These are phyloP conservation scores for Alternaria infectoria DNA, from an alignment of 2,329 filamentous ascomycete species.

Conservation along the genomic window DNA sequence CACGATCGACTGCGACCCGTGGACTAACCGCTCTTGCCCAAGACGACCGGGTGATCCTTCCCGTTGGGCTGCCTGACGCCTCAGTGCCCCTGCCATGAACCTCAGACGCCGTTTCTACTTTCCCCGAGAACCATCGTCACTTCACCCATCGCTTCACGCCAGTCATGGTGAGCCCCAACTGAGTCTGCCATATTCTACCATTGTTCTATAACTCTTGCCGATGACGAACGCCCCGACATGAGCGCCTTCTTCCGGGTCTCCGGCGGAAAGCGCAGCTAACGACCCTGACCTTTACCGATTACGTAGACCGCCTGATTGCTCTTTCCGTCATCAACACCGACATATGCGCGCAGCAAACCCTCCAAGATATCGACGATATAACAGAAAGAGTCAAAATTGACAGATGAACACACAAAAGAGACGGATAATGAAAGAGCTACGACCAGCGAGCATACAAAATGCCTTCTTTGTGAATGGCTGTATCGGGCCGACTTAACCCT, in stretches of 20 bases:
- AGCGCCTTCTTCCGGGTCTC: background rate
- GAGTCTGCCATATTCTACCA: background rate
- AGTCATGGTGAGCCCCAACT: background rate
- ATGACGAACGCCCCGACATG: background rate
- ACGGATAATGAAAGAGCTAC: background rate
- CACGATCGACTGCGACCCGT: background rate
- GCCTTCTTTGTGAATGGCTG: background rate
- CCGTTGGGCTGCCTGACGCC: background rate
- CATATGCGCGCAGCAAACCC: background rate
- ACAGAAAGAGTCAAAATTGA: background rate
- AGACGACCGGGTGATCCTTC: background rate
- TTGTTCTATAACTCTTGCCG: background rate
- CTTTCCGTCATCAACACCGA: background rate
- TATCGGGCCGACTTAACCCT: background rate
- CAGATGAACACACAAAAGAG: background rate
- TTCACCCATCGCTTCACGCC: background rate
- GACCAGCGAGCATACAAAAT: background rate
- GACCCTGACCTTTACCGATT: background rate
- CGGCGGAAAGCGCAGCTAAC: background rate
- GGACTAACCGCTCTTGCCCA: constrained; percentile 1
- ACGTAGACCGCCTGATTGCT: background rate
- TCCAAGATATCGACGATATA: background rate
- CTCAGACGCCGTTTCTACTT: background rate
- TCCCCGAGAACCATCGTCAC: background rate
- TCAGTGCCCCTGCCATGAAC: background rate